These are phyloP conservation scores for Lathyrus sativus DNA, from an alignment of 306 rosid species.

Conservation along the genomic window DNA sequence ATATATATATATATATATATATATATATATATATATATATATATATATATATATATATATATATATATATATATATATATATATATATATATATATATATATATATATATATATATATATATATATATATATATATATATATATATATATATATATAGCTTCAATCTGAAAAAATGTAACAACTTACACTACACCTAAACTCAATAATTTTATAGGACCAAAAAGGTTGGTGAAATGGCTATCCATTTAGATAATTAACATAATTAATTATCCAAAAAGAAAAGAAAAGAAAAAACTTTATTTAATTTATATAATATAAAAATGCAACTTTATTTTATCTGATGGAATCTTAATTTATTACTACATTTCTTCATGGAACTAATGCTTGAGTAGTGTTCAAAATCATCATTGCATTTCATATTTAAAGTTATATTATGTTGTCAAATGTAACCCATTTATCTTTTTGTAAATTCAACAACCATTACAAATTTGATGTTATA, in stretches of 20 bases:
- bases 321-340: not conserved
- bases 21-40: too few relatives aligned
- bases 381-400: not conserved
- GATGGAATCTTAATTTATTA: not conserved
- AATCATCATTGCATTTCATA: not conserved
- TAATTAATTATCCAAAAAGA: slow-evolving; percentile 6
- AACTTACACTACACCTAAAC: slow-evolving; percentile 48
- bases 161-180: slow-evolving; percentile 32
- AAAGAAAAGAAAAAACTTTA: not conserved
- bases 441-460: not conserved
- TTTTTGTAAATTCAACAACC: slow-evolving; percentile 1
- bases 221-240: slow-evolving; percentile 34
- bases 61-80: too few relatives aligned
- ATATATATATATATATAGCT: slow-evolving; percentile 29
- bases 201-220: slow-evolving; percentile 25
- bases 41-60: too few relatives aligned
- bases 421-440: not conserved
- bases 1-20: too few relatives aligned
- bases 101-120: too few relatives aligned
- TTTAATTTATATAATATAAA: too few relatives aligned
- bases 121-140: not conserved
- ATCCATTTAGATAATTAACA: slow-evolving; percentile 29
- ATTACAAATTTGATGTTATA: slow-evolving; percentile 27
- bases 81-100: not conserved
- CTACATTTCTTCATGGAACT: slow-evolving; percentile 17